These are phyloP conservation scores for Podochytrium sp. DNA, from an alignment of 192 early-diverging fungal genomes.

Conservation along the genomic window DNA sequence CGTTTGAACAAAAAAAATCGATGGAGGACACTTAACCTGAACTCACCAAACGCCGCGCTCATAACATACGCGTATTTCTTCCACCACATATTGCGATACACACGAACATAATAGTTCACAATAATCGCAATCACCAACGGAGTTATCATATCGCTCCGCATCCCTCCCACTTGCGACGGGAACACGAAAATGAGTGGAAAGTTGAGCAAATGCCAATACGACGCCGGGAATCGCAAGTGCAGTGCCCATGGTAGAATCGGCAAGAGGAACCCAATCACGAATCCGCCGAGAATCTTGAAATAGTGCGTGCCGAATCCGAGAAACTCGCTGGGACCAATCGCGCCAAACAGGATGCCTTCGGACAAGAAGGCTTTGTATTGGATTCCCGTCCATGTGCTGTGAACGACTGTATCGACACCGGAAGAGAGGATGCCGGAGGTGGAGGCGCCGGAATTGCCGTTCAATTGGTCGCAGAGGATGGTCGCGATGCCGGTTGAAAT, in stretches of 20 bases:
- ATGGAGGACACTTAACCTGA: too few species aligned
- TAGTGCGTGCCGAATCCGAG: slow-evolving; percentile 28
- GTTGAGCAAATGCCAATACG: slow-evolving; percentile 35
- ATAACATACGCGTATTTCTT: slow-evolving; percentile 71
- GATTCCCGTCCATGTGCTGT: neutral
- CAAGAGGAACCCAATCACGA: slow-evolving; percentile 30
- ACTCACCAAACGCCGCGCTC: slow-evolving; percentile 65
- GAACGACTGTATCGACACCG: neutral
- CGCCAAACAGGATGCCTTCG: slow-evolving; percentile 39
- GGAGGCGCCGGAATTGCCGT: neutral
- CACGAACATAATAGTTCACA: slow-evolving; percentile 21
- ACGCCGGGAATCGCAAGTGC: slow-evolving; percentile 9
- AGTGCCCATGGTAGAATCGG: slow-evolving; percentile 34
- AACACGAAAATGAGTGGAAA: slow-evolving; percentile 31
- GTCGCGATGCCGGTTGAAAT: slow-evolving; percentile 24
- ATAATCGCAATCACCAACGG: slow-evolving; percentile 15
- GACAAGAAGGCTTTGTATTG: slow-evolving; percentile 30
- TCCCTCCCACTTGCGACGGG: neutral
- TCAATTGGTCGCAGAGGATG: neutral
- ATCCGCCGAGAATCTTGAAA: slow-evolving; percentile 16
- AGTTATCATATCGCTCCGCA: slow-evolving; percentile 14
- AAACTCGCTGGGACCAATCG: slow-evolving; percentile 39
- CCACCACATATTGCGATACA: slow-evolving; percentile 50
- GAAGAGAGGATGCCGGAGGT: neutral
- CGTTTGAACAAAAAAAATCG: too few species aligned